A percentile compares a stretch with the other conserved stretches of the same genome.
phyloP scores from a whole-genome alignment of 225 moss, liverwort and hornwort species.

The Bryum argenteum region DNA sequence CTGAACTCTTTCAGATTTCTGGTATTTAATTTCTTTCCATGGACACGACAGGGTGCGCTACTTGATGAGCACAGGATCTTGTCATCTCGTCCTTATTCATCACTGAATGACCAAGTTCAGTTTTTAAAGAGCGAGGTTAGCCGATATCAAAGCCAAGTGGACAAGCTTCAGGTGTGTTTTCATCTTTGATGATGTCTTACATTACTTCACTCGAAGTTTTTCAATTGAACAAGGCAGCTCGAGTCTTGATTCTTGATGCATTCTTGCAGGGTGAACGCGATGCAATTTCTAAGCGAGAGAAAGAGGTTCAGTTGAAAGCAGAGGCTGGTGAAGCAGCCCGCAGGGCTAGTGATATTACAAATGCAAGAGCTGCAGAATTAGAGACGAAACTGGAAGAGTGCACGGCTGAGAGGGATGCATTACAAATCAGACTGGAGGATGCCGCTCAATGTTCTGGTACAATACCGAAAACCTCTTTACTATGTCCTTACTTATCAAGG shows the following conservation, averaged over 20 bases:
- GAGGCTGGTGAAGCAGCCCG: constrained; percentile 82
- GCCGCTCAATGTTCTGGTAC: constrained; percentile 71
- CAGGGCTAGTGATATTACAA: constrained; percentile 67
- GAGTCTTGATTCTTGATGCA: constrained; percentile 13
- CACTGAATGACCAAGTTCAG: constrained; percentile 78
- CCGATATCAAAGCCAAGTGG: constrained; percentile 61
- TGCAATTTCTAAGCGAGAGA: constrained; percentile 68
- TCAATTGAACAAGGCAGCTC: constrained; percentile 10
- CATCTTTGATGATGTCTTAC: constrained; percentile 1
- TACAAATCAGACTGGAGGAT: constrained; percentile 87
- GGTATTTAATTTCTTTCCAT: constrained; percentile 22
- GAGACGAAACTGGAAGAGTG: constrained; percentile 84
- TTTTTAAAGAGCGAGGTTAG: constrained; percentile 70
- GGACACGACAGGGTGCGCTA: constrained; percentile 60
- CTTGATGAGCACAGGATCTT: constrained; percentile 81
- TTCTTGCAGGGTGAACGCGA: constrained; percentile 75
- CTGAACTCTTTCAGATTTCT: constrained; percentile 4
- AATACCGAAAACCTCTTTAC: neutral
- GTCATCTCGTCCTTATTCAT: constrained; percentile 78
- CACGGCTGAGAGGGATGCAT: constrained; percentile 76
- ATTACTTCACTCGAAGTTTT: neutral
- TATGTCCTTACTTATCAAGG: neutral
- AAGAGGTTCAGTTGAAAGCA: constrained; percentile 73
- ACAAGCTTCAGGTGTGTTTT: constrained; percentile 76
- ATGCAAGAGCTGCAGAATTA: constrained; percentile 78